A percentile compares a stretch with the other conserved stretches of the same genome.
phyloP scores from a whole-genome alignment of 2,329 filamentous ascomycete species.

The Aspergillus tanneri region DNA sequence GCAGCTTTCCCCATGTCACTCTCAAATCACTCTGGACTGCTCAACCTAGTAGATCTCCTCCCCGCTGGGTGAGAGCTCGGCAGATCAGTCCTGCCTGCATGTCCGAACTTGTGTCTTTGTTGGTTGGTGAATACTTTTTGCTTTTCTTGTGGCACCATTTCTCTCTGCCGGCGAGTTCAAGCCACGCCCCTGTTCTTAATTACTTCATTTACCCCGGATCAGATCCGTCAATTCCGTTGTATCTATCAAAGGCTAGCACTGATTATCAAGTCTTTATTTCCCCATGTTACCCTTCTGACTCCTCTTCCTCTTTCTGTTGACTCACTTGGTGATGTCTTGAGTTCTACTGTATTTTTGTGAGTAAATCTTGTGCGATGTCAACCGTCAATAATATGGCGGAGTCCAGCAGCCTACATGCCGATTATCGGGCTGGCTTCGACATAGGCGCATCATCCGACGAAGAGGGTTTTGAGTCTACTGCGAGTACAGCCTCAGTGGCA shows the following conservation, averaged over 20 bases:
- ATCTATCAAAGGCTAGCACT: constrained; percentile 5
- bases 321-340: not conserved
- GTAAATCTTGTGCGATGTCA: constrained; percentile 7
- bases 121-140: constrained; percentile 7
- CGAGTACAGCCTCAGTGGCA: constrained; percentile 26
- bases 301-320: constrained; percentile 3
- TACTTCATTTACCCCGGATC: constrained; percentile 14
- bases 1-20: not conserved
- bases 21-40: too few species aligned
- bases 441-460: constrained; percentile 29
- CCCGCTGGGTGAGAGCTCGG: too few species aligned
- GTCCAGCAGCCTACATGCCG: constrained; percentile 23
- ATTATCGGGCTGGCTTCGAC: constrained; percentile 26
- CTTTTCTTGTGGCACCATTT: not conserved
- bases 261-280: constrained; percentile 7
- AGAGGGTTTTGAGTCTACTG: constrained; percentile 29
- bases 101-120: not conserved
- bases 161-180: constrained; percentile 15
- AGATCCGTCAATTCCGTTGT: constrained; percentile 12
- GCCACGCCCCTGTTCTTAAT: constrained; percentile 4
- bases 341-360: not conserved
- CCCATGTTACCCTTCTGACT: not conserved
- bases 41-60: too few species aligned
- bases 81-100: too few species aligned
- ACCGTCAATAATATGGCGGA: constrained; percentile 25